Evolutionary conservation across 371 early-diverging fungal genomes (phyloP), one percentile per base, ranked within the genome.

Genomic region (Parasitella parasitica): DNA sequence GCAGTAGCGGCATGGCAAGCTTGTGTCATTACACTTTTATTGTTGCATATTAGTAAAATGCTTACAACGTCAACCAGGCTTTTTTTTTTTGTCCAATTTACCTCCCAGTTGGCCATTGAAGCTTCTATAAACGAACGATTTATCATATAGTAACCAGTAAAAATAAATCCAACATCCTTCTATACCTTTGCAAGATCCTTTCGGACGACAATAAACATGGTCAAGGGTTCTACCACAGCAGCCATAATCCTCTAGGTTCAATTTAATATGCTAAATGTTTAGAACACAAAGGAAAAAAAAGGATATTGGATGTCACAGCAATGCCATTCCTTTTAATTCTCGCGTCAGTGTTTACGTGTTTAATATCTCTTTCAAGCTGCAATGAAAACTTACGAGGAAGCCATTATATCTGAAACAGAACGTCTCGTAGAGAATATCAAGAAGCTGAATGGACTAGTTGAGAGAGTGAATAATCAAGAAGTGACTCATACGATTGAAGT

Each of bases 1-100:
- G 90, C 90, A 1, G 90, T 89, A 7, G 89, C 72, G 1, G 94
- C 95, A 65, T 95, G 95, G 55, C 92, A 89, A 6, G 95, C 95
- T 68, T 95, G 95, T 4, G 93, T 76, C 39, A 95, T 90, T 1
- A 94, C 83, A 64, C 93, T 91, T 59, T 15, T 9, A 59, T 28
- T 9, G 12, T 11, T 15, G 20, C 6, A 18, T 3, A n/a, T 58
- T 6, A 54, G 35, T 46, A 54, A 41, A 18, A 8, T 7, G 6
- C 0, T 26, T 12, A 26, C 11, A 26, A 16, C 12, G 6, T 22
- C 1, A 6, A 20, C 12, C 32, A 28, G 50, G 3, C 3, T 22
- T n/a, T n/a, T 12, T 18, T 13, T 4, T 7, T 4, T 16, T 18
- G n/a, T n/a, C n/a, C n/a, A n/a, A n/a, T 36, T 72, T 86, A 88